A percentile compares a stretch with the other conserved stretches of the same genome.
Conservation (phyloP, 2,329 filamentous ascomycete genomes). For the Akanthomyces dipterigenus region DNA sequence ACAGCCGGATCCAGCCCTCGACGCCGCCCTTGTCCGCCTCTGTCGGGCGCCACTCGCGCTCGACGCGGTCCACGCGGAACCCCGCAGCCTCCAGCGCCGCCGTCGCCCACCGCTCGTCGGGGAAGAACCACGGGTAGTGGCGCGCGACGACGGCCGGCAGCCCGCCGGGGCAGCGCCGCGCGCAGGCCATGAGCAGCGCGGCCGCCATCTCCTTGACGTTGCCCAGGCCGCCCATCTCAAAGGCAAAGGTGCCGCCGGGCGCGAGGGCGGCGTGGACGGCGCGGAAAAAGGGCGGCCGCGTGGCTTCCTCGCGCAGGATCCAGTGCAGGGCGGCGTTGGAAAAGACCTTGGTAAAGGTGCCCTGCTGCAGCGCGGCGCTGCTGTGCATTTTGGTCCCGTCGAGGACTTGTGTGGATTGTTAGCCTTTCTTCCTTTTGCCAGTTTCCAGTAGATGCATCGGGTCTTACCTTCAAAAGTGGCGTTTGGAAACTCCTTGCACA, state of each 20-base stretch:
- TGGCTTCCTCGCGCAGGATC: conserved; percentile 45
- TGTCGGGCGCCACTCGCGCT: conserved; percentile 61
- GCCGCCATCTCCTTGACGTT: conserved; percentile 59
- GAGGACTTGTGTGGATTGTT: conserved; percentile 30
- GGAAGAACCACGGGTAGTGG: conserved; percentile 65
- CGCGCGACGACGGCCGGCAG: conserved; percentile 37
- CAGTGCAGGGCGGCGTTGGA: conserved; percentile 63
- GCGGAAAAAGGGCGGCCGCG: conserved; percentile 45
- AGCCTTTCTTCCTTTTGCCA: not conserved
- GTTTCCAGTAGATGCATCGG: too few relatives aligned
- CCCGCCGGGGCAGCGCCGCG: conserved; percentile 37
- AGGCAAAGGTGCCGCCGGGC: conserved; percentile 52
- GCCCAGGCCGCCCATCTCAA: conserved; percentile 67
- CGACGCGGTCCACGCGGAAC: conserved; percentile 44
- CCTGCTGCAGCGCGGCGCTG: conserved; percentile 28
- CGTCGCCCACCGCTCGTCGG: conserved; percentile 53
- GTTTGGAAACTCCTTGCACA: conserved; percentile 31
- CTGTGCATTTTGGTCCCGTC: conserved; percentile 37
- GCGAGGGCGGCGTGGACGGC: conserved; percentile 45
- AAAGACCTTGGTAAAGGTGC: conserved; percentile 49
- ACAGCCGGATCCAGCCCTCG: conserved; percentile 59
- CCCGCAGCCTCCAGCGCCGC: conserved; percentile 38
- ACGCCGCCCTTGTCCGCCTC: conserved; percentile 51
- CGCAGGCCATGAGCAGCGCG: conserved; percentile 47
- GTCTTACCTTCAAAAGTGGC: conserved; percentile 38